Base-by-base conservation (phyloP, 352 stramenopile species). In the Halophytophthora batemanensis region DNA sequence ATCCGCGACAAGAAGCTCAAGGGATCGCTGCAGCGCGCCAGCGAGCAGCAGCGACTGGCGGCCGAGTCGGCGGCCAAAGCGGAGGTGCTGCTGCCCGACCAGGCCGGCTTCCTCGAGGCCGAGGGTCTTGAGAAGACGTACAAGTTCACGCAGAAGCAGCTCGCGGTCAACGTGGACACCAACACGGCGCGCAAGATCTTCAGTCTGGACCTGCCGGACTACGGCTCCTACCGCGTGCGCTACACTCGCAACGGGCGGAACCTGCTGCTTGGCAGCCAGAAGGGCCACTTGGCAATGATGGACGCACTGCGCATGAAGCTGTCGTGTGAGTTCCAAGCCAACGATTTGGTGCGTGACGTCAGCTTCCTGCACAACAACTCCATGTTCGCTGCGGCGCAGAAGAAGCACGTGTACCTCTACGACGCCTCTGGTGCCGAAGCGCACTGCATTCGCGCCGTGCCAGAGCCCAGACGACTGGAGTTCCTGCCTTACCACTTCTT, bases 401-500 rank as follows among this genome's bases (percentile, higher is more conserved):
- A 96, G 63, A 99, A 99, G 71, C 96, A 98, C 70, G 90, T 97
- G 45, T 98, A 96, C 71, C 98, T 99, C 64, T 99, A 99, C 73
- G 96, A 99, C 78, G 87, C 86, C 64, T 86, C 94, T 11, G 97
- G 97, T 13, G 87, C 89, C 13, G 97, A 99, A 77, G 86, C 98
- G 31, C 97, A 99, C 74, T 95, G 94, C 52, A 83, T 99, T 52
- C 85, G 87, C 21, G 74, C 94, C 11, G 90, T 99, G 50, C 73
- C 86, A 23, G 87, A 98, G 65, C 93, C 97, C 0, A 78, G 92
- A 25, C 77, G 72, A 28, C 78, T 99, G 63, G 82, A 98, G 66
- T 99, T 98, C 66, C 75, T 99, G 42, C 96, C 96, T 4, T 98
- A 99, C 77, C 97, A 99, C 71, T 99, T 98, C 64, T 56, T 99